Evolutionary conservation across 257 asterid species (phyloP), one percentile per base, ranked within the genome.

Genomic region (Nemophila menziesii): DNA sequence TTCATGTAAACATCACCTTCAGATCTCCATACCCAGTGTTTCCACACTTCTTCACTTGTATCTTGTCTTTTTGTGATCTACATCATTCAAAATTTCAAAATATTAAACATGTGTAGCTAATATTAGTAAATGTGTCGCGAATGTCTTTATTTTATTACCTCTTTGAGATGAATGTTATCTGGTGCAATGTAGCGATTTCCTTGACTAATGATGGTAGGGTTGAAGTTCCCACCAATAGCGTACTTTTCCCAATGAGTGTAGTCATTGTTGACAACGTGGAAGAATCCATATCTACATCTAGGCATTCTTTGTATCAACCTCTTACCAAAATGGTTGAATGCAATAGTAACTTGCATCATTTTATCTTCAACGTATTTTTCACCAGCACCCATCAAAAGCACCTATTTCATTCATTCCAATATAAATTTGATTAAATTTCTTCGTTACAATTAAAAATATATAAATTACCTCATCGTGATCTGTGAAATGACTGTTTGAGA

Each of bases 181-280:
- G 46, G 48, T 34, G 65, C 65, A 21, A 58, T 51, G 55, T 44
- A 60, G 2, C 66, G 58, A 34, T 60, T 60, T 10, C 66, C 66
- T 34, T 60, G 66, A 48, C 66, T 60, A 4, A 60, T 27, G 9
- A 60, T 52, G 0, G 66, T 60, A 2, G 66, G 55, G 0, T 17
- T 43, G 20, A 39, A 47, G 46, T 60, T 52, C 0, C 66, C 66
- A n/a, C 66, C 65, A 13, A 63, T 36, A 10, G 60, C 60, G 12
- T 60, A 65, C 72, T 56, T 65, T 34, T 60, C 64, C 72, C 72
- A 65, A 18, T 65, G 67, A 39, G 72, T 65, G 38, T 65, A 65
- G 44, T 65, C 72, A 43, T 65, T 65, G 68, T 65, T 65, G 11
- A 60, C 66, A 11, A 65, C 14, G 40, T 65, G 68, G 50, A 60